Base-by-base conservation (phyloP, 495 filamentous ascomycete species). In the Penicillium taxi region DNA sequence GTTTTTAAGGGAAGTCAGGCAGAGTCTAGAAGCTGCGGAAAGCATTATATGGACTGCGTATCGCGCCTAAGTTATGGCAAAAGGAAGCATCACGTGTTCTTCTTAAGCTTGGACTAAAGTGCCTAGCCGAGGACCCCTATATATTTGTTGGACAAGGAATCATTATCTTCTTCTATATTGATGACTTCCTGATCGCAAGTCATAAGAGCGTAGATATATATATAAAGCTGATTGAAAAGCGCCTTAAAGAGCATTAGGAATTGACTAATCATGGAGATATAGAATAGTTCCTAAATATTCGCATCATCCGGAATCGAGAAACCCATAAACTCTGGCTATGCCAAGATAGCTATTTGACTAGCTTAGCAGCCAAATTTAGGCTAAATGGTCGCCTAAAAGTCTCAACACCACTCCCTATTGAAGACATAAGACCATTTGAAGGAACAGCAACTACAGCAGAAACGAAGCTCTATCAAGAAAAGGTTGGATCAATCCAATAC, bases 401-500 rank as follows among this genome's bases (percentile, higher is more conserved):
- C 19, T n/a, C 37, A 11, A 43, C 42, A 25, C 42, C 37, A 30
- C 22, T 32, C 12, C 16, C 38, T 6, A 36, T 29, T 25, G 32
- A 48, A 5, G 35, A 26, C 4, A 21, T 34, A 11, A 39, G 18
- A 4, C 29, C 29, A 9, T 37, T 32, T 6, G 6, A 32, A 4
- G 34, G 34, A 9, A 13, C 7, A 2, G 42, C 35, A 18, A 35
- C 22, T 1, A 16, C 29, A 3, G 1, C 14, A 16, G 3, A 47
- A 2, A 50, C 44, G 9, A 21, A 48, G 13, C 9, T 24, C 11
- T 56, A 57, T 30, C 43, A 54, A 24, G 36, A 48, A 22, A 48
- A 49, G 24, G 39, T 61, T n/a, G 47, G 55, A 18, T 61, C 47
- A 5, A n/a, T 39, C 7, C 30, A 38, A 16, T 61, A 52, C 42